Evolutionary conservation across 2,329 filamentous ascomycete genomes (phyloP).

Genomic region (Phaeosphaeriaceae sp.): DNA sequence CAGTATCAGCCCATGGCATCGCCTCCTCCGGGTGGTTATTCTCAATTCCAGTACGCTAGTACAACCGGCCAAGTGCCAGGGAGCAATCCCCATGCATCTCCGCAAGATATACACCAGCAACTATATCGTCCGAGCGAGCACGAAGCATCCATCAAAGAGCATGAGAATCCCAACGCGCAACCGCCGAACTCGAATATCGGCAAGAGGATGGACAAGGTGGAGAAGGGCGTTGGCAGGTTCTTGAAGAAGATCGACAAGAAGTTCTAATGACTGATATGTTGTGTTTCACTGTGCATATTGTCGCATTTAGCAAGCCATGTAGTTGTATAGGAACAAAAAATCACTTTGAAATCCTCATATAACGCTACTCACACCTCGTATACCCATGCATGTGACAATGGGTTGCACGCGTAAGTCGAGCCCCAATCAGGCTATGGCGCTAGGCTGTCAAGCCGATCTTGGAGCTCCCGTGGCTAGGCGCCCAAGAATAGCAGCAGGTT

Average conservation of each 20-base stretch:
- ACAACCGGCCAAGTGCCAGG: conserved; percentile 38
- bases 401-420: conserved; percentile 14
- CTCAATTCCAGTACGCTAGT: conserved; percentile 59
- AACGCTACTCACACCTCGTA: not conserved
- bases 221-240: conserved; percentile 74
- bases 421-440: conserved; percentile 22
- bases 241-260: conserved; percentile 82
- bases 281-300: conserved; percentile 8
- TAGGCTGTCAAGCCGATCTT: conserved; percentile 18
- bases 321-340: not conserved
- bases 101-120: conserved; percentile 71
- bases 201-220: conserved; percentile 69
- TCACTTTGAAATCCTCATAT: not conserved
- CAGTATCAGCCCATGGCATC: conserved; percentile 43
- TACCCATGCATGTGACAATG: not conserved
- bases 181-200: conserved; percentile 63
- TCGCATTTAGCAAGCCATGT: conserved; percentile 17
- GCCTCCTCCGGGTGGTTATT: conserved; percentile 62
- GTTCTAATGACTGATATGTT: conserved; percentile 54
- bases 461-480: conserved; percentile 8
- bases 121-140: conserved; percentile 72
- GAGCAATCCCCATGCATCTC: conserved; percentile 58
- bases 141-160: conserved; percentile 52
- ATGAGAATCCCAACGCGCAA: conserved; percentile 27
- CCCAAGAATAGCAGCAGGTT: conserved; percentile 34